Evolutionary conservation across 768 basidiomycete genomes (phyloP), one percentile per base, ranked within the genome.

Genomic region (Terana coerulea): DNA sequence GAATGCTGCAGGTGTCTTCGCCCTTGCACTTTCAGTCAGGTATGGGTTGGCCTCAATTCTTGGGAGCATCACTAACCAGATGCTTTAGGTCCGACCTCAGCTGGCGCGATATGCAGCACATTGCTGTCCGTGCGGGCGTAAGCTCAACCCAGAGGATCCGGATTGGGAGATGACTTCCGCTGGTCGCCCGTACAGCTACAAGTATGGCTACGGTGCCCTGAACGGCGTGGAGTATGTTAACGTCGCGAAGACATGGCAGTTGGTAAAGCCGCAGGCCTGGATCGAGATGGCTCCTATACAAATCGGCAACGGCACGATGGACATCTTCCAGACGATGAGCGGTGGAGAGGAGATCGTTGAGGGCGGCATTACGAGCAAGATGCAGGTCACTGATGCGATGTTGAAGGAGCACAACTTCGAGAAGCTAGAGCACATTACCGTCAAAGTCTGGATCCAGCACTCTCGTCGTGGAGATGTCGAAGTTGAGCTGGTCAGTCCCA

Each of bases 231-330:
- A 70, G 35, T 91, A 89, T 58, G 85, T 98, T 61, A 85, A 78
- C 49, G 84, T 84, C 1, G 92, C 95, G 1, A 77, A 85, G 65
- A 64, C 73, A 2, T 98, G 95, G 95, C 66, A 84, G 44, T 74
- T 85, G 17, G 94, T 97, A 61, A 98, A 95, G 64, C 93, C 95
- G 0, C 95, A 98, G 70, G 80, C 91, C 0, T 98, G 94, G 91
- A 77, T 91, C 51, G 77, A 86, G 52, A 81, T 89, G 5, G 78
- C 86, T 12, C 76, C 88, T 0, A 72, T 93, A 12, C 88, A 86
- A 53, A 62, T 91, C 8, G 75, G 75, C 46, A 73, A 76, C 28
- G 86, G 84, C 3, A 76, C 74, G 4, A 82, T 88, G 71, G 74
- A 78, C 30, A 63, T 67, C 14, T 65, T 73, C 24, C 76, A 75